A percentile compares a stretch with the other conserved stretches of the same genome.
Evolutionary conservation across 306 rosid genomes (phyloP).

Genomic region (Benincasa hispida): DNA sequence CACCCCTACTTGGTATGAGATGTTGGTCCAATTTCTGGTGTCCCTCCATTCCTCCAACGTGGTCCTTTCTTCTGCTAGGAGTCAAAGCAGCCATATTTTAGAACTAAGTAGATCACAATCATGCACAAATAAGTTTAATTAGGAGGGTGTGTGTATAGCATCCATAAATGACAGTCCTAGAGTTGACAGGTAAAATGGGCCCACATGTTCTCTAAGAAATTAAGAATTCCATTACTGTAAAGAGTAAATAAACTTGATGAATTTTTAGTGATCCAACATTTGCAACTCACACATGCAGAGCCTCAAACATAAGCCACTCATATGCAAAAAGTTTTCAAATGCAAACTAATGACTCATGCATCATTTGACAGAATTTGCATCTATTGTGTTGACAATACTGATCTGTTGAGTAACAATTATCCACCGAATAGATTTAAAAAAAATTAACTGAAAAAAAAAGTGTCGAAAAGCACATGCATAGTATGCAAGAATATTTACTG

Average conservation of each 20-base stretch:
- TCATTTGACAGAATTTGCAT: neutral
- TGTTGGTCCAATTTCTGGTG: constrained; percentile 34
- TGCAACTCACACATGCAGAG: neutral
- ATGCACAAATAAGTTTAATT: neutral
- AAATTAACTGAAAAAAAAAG: neutral
- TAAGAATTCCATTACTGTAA: neutral
- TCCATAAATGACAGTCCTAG: neutral
- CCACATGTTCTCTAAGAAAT: neutral
- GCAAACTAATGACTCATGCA: neutral
- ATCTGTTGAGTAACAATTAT: neutral
- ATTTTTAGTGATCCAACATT: neutral
- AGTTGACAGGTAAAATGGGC: neutral
- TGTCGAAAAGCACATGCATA: neutral
- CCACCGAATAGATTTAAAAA: neutral
- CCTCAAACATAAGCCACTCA: neutral
- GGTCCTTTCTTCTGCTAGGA: constrained; percentile 51
- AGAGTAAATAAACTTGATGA: neutral
- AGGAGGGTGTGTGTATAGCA: neutral
- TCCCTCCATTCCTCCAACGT: constrained; percentile 56
- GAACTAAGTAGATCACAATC: neutral
- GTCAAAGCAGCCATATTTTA: constrained; percentile 8
- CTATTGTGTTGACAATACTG: neutral
- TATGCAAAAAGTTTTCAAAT: neutral
- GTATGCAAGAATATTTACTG: neutral
- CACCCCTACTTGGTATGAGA: constrained; percentile 79